A percentile compares a stretch with the other conserved stretches of the same genome.
phyloP scores from a whole-genome alignment of 805 yeast species.

The Jamesozyma rosinii region DNA sequence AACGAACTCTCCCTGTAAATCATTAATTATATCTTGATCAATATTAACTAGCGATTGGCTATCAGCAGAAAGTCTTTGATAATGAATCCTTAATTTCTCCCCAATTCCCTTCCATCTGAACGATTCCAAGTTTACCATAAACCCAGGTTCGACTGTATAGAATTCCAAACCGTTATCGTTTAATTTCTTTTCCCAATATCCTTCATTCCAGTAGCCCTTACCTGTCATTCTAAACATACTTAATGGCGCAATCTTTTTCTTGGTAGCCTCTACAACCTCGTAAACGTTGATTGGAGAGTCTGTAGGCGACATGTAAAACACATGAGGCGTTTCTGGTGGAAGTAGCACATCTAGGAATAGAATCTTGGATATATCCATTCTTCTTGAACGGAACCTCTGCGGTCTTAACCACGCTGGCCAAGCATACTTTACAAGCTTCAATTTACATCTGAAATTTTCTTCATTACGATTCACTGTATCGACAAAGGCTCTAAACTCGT shows the following conservation, averaged over 20 bases:
- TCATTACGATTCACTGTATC: constrained; percentile 30
- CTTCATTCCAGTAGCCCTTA: constrained; percentile 77
- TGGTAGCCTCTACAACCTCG: constrained; percentile 39
- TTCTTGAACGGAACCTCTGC: constrained; percentile 70
- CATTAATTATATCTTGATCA: constrained; percentile 92
- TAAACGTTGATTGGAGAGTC: constrained; percentile 72
- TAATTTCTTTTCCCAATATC: constrained; percentile 72
- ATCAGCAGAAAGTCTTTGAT: constrained; percentile 72
- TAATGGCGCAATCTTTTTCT: constrained; percentile 39
- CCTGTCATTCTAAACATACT: constrained; percentile 76
- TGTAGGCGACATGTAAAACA: constrained; percentile 67
- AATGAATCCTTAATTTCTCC: constrained; percentile 70
- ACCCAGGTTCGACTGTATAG: constrained; percentile 79
- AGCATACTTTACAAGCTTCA: constrained; percentile 67
- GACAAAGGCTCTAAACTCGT: constrained; percentile 44
- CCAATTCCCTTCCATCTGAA: constrained; percentile 68
- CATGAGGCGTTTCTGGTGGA: constrained; percentile 64
- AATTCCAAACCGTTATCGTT: constrained; percentile 42
- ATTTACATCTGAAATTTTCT: constrained; percentile 3
- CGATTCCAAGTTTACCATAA: constrained; percentile 62
- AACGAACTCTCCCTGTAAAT: constrained; percentile 51
- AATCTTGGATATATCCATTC: constrained; percentile 83
- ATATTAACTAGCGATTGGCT: constrained; percentile 70
- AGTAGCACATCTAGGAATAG: constrained; percentile 79
- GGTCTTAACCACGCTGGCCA: constrained; percentile 89